Evolutionary conservation across 805 yeast genomes (phyloP).

Genomic region (Hermanozyma aechmeae): DNA sequence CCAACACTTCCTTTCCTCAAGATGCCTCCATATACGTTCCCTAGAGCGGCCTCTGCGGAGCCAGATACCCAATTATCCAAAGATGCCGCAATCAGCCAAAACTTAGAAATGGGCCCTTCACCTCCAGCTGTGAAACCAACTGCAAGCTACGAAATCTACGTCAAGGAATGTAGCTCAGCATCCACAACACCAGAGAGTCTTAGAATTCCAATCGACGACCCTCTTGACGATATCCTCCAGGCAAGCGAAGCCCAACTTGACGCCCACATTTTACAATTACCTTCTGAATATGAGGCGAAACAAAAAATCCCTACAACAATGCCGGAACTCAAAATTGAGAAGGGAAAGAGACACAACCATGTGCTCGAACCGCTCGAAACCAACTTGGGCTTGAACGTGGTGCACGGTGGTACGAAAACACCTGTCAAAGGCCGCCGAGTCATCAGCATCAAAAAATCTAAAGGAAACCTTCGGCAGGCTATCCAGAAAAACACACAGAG

Average conservation of each 20-base stretch:
- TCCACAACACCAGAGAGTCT: slow-evolving; percentile 2
- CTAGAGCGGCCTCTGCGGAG: slow-evolving; percentile 1
- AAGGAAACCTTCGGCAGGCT: too few species aligned
- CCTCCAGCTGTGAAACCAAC: slow-evolving; percentile 1
- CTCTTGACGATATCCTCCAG: slow-evolving; percentile 13
- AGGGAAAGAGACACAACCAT: too few species aligned
- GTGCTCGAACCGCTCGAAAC: too few species aligned
- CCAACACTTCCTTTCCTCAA: slow-evolving; percentile 2
- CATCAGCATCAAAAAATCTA: too few species aligned
- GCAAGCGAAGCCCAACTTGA: slow-evolving; percentile 9
- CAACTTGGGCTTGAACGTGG: too few species aligned
- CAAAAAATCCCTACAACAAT: slow-evolving; percentile 1
- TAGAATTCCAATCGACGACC: slow-evolving; percentile 7
- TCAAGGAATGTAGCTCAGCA: neutral
- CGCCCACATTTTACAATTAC: slow-evolving; percentile 10
- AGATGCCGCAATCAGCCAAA: slow-evolving; percentile 3
- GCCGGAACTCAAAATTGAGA: too few species aligned
- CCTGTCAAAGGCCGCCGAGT: too few species aligned
- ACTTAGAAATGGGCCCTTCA: slow-evolving; percentile 7
- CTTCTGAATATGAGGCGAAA: slow-evolving; percentile 3
- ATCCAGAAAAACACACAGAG: neutral
- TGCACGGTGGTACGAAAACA: too few species aligned
- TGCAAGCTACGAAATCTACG: neutral
- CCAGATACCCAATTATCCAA: neutral
- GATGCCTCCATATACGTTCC: slow-evolving; percentile 3